A percentile compares a stretch with the other conserved stretches of the same genome.
phyloP scores from a whole-genome alignment of 1,139 yeast species.

The Barnettozyma hawaiiensis region DNA sequence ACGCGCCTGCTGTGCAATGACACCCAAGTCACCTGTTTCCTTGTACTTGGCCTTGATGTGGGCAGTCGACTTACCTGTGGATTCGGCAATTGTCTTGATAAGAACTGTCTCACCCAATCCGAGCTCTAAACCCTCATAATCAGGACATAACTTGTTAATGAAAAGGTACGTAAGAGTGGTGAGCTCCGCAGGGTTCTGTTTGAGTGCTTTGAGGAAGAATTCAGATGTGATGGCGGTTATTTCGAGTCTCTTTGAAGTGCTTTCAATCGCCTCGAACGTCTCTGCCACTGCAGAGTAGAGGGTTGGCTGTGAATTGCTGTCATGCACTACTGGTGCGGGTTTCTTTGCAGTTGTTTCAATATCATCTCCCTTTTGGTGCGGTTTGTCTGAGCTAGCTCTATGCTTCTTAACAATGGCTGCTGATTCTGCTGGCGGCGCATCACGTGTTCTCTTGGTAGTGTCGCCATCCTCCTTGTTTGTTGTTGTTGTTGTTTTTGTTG shows the following conservation, averaged over 20 bases:
- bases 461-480: background rate
- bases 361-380: background rate
- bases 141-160: conserved; percentile 90
- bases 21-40: conserved; percentile 84
- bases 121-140: conserved; percentile 86
- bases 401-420: conserved; percentile 5
- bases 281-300: conserved; percentile 61
- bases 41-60: conserved; percentile 72
- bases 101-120: conserved; percentile 89
- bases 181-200: conserved; percentile 52
- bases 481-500: background rate
- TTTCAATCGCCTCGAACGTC: conserved; percentile 70
- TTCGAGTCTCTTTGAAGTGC: conserved; percentile 74
- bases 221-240: conserved; percentile 70
- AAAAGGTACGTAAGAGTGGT: conserved; percentile 73
- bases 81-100: conserved; percentile 82
- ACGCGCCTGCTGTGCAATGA: conserved; percentile 80
- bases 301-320: conserved; percentile 31
- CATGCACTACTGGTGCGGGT: conserved; percentile 2
- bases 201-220: conserved; percentile 59
- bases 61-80: conserved; percentile 74
- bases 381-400: conserved; percentile 3
- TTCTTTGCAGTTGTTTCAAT: background rate
- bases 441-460: background rate
- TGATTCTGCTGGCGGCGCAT: background rate